Conservation (phyloP, 768 basidiomycete genomes). For the Amanita thiersii region DNA sequence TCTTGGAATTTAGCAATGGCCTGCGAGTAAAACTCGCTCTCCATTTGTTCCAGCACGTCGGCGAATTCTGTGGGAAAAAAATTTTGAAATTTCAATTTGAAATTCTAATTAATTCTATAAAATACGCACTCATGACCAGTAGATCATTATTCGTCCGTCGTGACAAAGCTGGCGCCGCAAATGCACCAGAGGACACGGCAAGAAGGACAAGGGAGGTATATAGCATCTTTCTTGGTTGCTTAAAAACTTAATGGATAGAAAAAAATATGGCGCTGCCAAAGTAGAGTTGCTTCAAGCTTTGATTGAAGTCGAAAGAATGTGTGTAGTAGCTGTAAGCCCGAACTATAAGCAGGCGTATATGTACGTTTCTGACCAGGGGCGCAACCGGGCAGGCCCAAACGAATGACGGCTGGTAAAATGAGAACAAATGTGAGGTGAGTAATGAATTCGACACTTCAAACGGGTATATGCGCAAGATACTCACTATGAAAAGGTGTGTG, state of each 20-base stretch:
- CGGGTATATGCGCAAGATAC: constrained; percentile 12
- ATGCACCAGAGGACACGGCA: constrained; percentile 33
- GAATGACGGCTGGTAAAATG: background rate
- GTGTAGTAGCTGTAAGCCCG: too few relatives aligned
- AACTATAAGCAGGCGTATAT: constrained; percentile 27
- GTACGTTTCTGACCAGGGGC: constrained; percentile 39
- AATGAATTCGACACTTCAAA: background rate
- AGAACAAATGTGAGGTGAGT: constrained; percentile 6
- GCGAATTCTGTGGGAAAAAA: constrained; percentile 51
- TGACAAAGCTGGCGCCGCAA: constrained; percentile 40
- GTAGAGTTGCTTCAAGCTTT: constrained; percentile 16
- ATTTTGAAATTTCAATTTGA: background rate
- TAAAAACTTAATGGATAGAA: background rate
- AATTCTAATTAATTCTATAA: background rate
- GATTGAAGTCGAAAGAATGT: constrained; percentile 26
- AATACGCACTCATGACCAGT: constrained; percentile 50
- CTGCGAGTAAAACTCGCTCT: constrained; percentile 60
- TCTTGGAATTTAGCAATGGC: constrained; percentile 57
- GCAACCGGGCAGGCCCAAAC: constrained; percentile 63
- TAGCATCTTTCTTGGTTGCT: constrained; percentile 32
- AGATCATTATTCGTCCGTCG: constrained; percentile 38
- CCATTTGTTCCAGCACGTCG: constrained; percentile 66
- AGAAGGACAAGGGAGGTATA: constrained; percentile 35
- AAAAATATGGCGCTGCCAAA: constrained; percentile 20
- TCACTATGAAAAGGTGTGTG: constrained; percentile 30